These are phyloP conservation scores for Fragaria nilgerrensis DNA, from an alignment of 306 rosid genomes.

Conservation along the genomic window DNA sequence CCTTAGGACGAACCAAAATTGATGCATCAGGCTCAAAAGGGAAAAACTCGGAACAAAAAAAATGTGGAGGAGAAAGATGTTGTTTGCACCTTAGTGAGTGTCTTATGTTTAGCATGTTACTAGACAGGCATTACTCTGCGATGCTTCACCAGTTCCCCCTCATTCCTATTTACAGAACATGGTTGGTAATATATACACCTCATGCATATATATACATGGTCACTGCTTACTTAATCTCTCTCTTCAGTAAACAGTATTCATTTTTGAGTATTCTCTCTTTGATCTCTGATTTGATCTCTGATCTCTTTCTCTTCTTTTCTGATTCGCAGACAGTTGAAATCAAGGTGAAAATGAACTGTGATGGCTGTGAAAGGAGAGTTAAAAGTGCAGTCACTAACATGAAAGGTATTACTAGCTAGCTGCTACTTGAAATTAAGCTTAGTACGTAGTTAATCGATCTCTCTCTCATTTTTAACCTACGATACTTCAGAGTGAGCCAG, in stretches of 20 bases:
- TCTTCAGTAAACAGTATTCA: not conserved
- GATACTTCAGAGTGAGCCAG: not conserved
- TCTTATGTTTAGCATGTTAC: no score
- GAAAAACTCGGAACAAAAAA: no score
- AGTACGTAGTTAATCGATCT: not conserved
- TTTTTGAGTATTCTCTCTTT: not conserved
- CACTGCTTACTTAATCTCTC: not conserved
- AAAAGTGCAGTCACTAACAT: slow-evolving; percentile 56
- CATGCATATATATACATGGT: not conserved
- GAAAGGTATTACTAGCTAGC: slow-evolving; percentile 42
- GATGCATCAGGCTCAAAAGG: no score
- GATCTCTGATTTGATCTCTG: no score
- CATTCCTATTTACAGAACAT: no score
- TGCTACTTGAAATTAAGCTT: not conserved
- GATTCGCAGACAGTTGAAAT: slow-evolving; percentile 71
- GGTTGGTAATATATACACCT: not conserved
- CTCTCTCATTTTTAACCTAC: not conserved
- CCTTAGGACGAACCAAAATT: no score
- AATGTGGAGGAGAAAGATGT: no score
- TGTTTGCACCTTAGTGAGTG: no score
- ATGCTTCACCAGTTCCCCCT: no score
- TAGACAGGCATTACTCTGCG: no score
- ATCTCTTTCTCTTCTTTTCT: not conserved
- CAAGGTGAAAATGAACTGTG: slow-evolving; percentile 99
- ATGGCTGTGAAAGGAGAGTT: slow-evolving; percentile 93